Percentiles rank a stretch among this genome's conserved stretches.
These are phyloP conservation scores for Corylus avellana DNA, from an alignment of 306 rosid species.

Conservation along the genomic window DNA sequence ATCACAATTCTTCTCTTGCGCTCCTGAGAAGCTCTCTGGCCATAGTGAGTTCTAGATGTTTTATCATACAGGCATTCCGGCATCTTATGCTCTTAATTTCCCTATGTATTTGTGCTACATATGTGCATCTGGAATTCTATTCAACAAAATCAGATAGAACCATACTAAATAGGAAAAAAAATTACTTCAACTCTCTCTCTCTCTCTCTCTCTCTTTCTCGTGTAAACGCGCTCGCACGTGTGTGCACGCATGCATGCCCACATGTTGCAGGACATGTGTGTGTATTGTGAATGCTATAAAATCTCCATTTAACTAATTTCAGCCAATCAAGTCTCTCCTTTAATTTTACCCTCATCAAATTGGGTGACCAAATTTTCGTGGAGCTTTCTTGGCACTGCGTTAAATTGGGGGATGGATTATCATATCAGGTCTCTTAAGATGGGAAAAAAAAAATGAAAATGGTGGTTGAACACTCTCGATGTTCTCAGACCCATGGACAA, in stretches of 20 bases:
- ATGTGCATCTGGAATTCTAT: conserved; percentile 1
- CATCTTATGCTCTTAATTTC: background rate
- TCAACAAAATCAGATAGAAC: background rate
- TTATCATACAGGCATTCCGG: background rate
- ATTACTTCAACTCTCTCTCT: no score
- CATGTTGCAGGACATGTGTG: no score
- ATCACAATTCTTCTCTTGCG: background rate
- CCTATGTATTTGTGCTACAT: background rate
- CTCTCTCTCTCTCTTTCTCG: no score
- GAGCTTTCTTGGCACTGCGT: background rate
- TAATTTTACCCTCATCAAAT: background rate
- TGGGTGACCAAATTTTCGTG: background rate
- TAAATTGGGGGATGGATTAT: no score
- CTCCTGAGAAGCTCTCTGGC: background rate
- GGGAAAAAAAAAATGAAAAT: no score
- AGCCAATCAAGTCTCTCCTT: background rate
- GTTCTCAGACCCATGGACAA: no score
- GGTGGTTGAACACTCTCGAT: no score
- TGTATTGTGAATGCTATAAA: no score
- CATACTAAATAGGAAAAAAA: background rate
- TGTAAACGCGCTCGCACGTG: no score
- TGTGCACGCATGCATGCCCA: no score
- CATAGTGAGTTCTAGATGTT: background rate
- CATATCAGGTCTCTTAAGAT: background rate
- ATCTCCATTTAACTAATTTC: no score